Conservation (phyloP, 768 basidiomycete species). For the Tylopilus balloui region DNA sequence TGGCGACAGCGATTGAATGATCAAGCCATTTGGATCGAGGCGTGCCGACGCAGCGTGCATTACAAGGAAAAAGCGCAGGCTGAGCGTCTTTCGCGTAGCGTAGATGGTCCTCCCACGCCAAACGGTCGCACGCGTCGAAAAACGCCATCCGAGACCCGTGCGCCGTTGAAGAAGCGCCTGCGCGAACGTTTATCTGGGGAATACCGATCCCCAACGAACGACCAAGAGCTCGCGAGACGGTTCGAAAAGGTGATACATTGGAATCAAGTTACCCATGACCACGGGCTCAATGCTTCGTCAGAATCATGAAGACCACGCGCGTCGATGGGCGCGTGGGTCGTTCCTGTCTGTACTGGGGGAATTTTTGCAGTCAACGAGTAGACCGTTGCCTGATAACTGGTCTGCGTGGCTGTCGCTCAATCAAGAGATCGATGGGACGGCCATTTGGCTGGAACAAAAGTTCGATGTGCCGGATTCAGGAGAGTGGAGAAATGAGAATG, state of each 20-base stretch:
- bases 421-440: constrained; percentile 66
- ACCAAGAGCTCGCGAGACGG: constrained; percentile 59
- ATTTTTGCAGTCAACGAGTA: constrained; percentile 35
- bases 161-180: constrained; percentile 26
- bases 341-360: constrained; percentile 44
- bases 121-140: constrained; percentile 24
- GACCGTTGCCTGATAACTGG: constrained; percentile 43
- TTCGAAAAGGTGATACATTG: constrained; percentile 55
- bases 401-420: constrained; percentile 73
- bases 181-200: constrained; percentile 37
- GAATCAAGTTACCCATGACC: background rate
- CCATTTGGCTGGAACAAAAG: constrained; percentile 77
- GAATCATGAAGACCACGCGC: constrained; percentile 70
- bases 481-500: constrained; percentile 51
- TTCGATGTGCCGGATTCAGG: constrained; percentile 67
- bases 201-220: constrained; percentile 52
- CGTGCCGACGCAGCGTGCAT: constrained; percentile 53
- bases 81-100: constrained; percentile 31
- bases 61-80: constrained; percentile 52
- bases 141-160: constrained; percentile 20
- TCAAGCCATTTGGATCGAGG: constrained; percentile 55
- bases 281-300: constrained; percentile 27
- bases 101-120: background rate
- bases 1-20: constrained; percentile 48
- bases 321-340: constrained; percentile 70